phyloP scores from a whole-genome alignment of 768 basidiomycete genomes.

The Tricholoma bakamatsutake region DNA sequence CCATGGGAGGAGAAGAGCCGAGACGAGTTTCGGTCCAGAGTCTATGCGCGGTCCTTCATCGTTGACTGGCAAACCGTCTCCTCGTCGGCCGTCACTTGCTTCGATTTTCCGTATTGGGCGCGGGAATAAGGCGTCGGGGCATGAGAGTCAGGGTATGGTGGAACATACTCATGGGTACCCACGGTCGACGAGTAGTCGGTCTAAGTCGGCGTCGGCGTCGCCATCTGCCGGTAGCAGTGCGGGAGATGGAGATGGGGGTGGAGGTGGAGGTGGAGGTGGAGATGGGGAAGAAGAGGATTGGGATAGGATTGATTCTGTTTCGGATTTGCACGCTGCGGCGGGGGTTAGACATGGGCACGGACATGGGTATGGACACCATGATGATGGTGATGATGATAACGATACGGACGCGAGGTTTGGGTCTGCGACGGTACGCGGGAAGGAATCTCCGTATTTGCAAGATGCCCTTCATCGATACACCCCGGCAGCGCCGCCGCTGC shows the following conservation, averaged over 20 bases:
- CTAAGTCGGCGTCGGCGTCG: constrained; percentile 5
- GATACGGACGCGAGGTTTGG: not conserved
- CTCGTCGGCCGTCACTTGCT: constrained; percentile 77
- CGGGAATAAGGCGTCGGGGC: constrained; percentile 31
- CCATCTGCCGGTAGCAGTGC: constrained; percentile 21
- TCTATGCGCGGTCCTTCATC: constrained; percentile 36
- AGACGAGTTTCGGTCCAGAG: constrained; percentile 55
- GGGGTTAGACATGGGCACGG: constrained; percentile 19
- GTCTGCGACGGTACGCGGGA: constrained; percentile 28
- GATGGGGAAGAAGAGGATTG: constrained; percentile 61
- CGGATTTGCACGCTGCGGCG: constrained; percentile 49
- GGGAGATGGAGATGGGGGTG: constrained; percentile 7
- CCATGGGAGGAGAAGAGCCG: constrained; percentile 37
- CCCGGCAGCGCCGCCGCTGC: constrained; percentile 3
- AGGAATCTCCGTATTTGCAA: constrained; percentile 39
- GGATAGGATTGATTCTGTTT: constrained; percentile 70
- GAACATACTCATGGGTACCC: not conserved
- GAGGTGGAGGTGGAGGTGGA: too few species aligned
- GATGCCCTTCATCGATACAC: constrained; percentile 14
- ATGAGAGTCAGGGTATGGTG: not conserved
- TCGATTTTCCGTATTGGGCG: constrained; percentile 75
- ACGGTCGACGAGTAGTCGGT: constrained; percentile 9
- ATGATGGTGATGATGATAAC: too few species aligned
- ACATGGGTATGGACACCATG: too few species aligned
- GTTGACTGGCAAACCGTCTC: constrained; percentile 45